Percentiles rank a stretch among this genome's conserved stretches.
Conservation (phyloP, 2,329 filamentous ascomycete genomes). For the Cadophora gregata region DNA sequence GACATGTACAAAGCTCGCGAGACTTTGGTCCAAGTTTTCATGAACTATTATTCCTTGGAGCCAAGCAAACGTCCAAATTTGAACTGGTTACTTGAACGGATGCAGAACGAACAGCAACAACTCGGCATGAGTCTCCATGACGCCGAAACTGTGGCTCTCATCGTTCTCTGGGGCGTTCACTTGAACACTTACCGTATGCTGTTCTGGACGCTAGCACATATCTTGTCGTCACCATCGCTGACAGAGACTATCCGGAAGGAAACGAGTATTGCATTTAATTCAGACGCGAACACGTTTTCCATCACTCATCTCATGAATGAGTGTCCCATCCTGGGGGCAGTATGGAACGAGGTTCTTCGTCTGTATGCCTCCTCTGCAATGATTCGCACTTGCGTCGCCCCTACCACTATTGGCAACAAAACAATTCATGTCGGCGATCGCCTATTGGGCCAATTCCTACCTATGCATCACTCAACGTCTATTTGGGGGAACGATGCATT, state of each 20-base stretch:
- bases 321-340: neutral
- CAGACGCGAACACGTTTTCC: neutral
- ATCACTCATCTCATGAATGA: neutral
- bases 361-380: neutral
- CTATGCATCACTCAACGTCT: neutral
- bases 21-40: neutral
- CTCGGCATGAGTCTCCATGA: neutral
- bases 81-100: neutral
- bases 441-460: neutral
- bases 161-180: neutral
- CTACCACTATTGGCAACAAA: neutral
- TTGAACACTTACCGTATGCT: neutral
- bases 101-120: neutral
- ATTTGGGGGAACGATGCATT: neutral
- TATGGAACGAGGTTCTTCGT: neutral
- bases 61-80: neutral
- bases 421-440: neutral
- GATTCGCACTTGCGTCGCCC: neutral
- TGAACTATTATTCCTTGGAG: neutral
- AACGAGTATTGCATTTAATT: neutral
- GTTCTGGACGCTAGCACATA: neutral
- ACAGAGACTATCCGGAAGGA: neutral
- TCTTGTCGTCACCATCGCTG: neutral
- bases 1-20: constrained; percentile 1
- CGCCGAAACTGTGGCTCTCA: neutral